These are phyloP conservation scores for Mortierella antarctica DNA, from an alignment of 192 early-diverging fungal species.

Conservation along the genomic window DNA sequence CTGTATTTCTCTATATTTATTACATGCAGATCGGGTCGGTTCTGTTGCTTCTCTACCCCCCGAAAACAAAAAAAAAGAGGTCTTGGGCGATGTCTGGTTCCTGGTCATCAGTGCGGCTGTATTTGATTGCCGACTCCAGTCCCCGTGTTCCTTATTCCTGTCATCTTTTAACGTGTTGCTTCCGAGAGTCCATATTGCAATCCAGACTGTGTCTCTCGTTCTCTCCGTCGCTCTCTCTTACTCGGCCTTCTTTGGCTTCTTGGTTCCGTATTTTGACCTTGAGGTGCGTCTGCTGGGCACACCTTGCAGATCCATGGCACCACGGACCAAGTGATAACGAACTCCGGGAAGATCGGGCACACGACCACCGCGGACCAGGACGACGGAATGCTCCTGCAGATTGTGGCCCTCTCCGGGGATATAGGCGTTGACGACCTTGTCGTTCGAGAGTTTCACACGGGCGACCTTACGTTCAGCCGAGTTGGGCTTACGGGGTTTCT, in stretches of 20 bases:
- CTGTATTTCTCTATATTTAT: no score
- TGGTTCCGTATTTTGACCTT: constrained; percentile 95
- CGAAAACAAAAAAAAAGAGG: no score
- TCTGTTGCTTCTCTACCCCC: no score
- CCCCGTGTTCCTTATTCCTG: no score
- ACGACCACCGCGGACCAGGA: constrained; percentile 94
- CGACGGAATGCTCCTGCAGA: constrained; percentile 97
- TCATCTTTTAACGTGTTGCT: no score
- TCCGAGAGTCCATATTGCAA: no score
- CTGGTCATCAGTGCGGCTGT: no score
- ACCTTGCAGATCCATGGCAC: constrained; percentile 94
- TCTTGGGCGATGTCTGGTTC: no score
- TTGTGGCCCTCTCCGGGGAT: constrained; percentile 99
- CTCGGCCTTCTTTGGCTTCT: constrained; percentile 70
- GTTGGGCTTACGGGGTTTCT: constrained; percentile 99
- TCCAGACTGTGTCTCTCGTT: no score
- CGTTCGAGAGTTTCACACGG: constrained; percentile 92
- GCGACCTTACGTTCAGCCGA: constrained; percentile 96
- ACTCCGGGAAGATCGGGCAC: constrained; percentile 98
- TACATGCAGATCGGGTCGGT: no score
- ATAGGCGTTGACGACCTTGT: constrained; percentile 92
- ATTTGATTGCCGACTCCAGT: no score
- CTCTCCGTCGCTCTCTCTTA: not conserved
- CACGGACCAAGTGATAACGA: constrained; percentile 92
- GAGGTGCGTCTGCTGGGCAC: constrained; percentile 84